These are phyloP conservation scores for Lactarius deliciosus DNA, from an alignment of 768 basidiomycete species.

Conservation along the genomic window DNA sequence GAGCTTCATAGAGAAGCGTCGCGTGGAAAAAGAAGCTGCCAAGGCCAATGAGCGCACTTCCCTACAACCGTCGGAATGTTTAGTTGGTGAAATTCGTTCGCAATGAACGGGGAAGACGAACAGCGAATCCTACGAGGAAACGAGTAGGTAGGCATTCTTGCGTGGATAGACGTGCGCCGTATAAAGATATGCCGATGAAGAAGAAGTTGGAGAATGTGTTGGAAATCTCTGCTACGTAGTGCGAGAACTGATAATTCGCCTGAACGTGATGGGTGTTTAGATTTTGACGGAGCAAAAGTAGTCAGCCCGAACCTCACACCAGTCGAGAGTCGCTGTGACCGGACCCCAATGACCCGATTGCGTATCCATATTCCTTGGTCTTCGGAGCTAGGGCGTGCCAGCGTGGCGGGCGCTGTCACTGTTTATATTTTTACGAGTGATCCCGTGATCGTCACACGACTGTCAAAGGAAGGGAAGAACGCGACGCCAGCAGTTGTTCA, in stretches of 20 bases:
- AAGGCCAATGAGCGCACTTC: conserved; percentile 66
- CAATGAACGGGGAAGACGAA: conserved; percentile 25
- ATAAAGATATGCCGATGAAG: conserved; percentile 52
- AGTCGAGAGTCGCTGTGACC: conserved; percentile 68
- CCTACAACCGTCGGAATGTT: conserved; percentile 40
- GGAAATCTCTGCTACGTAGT: conserved; percentile 72
- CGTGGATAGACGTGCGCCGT: conserved; percentile 41
- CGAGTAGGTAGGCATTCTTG: conserved; percentile 39
- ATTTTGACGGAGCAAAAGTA: conserved; percentile 1
- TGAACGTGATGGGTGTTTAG: conserved; percentile 34
- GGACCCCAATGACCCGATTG: conserved; percentile 48
- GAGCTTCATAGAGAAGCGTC: conserved; percentile 70
- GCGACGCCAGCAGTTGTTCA: no score
- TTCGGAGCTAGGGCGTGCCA: neutral
- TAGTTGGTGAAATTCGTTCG: neutral
- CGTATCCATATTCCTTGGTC: neutral
- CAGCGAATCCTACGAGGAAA: conserved; percentile 38
- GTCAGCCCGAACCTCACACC: conserved; percentile 58
- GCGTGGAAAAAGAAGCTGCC: conserved; percentile 81
- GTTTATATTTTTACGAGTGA: neutral
- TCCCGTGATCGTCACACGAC: neutral
- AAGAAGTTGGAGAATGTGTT: conserved; percentile 70
- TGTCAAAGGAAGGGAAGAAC: no score
- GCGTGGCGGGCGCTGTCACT: no score
- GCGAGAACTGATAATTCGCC: conserved; percentile 76